phyloP scores from a whole-genome alignment of 225 moss, liverwort and hornwort genomes.

The Sphagnum contortum region DNA sequence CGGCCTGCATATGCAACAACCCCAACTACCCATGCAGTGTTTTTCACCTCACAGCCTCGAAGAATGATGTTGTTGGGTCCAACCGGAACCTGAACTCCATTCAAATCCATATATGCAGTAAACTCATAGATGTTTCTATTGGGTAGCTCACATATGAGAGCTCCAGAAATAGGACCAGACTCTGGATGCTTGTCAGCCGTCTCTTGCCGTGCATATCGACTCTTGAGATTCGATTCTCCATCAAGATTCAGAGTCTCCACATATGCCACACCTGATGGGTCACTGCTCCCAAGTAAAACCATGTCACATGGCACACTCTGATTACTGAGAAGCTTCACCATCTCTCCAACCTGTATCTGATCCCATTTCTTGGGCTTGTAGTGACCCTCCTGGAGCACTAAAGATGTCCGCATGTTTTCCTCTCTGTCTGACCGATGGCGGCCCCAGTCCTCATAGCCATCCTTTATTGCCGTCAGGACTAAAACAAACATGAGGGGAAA shows the following conservation, averaged over 20 bases:
- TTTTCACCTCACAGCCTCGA: conserved; percentile 81
- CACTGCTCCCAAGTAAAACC: conserved; percentile 64
- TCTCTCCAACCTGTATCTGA: conserved; percentile 64
- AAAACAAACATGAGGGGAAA: conserved; percentile 83
- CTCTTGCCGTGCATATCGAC: conserved; percentile 73
- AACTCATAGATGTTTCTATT: conserved; percentile 93
- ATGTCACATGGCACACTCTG: conserved; percentile 75
- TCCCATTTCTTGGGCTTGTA: conserved; percentile 71
- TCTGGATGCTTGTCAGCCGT: conserved; percentile 29
- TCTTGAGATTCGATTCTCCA: conserved; percentile 89
- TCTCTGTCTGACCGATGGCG: conserved; percentile 56
- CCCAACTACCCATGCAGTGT: conserved; percentile 82
- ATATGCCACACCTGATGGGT: conserved; percentile 62
- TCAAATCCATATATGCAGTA: conserved; percentile 67
- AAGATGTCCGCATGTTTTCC: conserved; percentile 67
- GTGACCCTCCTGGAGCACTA: conserved; percentile 43
- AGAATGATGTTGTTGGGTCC: conserved; percentile 75
- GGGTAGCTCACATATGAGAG: conserved; percentile 67
- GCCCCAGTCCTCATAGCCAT: conserved; percentile 89
- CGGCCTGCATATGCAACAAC: conserved; percentile 84
- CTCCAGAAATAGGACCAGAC: conserved; percentile 33
- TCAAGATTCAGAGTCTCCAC: conserved; percentile 89
- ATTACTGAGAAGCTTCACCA: conserved; percentile 68
- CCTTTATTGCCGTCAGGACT: conserved; percentile 76
- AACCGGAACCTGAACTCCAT: conserved; percentile 45